Evolutionary conservation across 1,284 basidiomycete genomes (phyloP), one percentile per base, ranked within the genome.

Genomic region (Sanghuangporus weigelae): DNA sequence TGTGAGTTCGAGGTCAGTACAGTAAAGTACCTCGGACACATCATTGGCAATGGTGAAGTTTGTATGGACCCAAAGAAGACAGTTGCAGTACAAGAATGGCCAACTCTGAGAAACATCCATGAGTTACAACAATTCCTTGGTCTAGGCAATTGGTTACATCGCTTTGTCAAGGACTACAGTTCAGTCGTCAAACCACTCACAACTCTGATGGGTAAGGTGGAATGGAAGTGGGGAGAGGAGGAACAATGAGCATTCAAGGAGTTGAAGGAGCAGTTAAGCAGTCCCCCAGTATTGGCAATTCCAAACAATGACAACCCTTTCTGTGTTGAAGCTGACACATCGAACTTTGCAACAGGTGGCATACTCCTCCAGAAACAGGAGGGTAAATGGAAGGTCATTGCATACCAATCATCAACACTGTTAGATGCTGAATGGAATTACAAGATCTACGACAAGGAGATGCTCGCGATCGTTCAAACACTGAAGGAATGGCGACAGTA

Each of bases 361-460:
- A 21, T 50, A 6, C 12, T 50, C 5, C 48, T 23, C 19, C 19
- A 50, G 19, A 50, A 50, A 21, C 48, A 50, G 21, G 48, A 23
- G 4, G 48, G 21, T 3, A 23, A 12, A 12, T 50, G 19, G 19
- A 50, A 12, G 19, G 48, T 50, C 2, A 23, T 50, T 5, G 72
- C 67, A 3, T 73, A 72, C 62, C 63, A 66, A 36, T 75, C 72
- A 3, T 59, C 70, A 3, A 67, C 67, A 26, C 60, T 76, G 12
- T 53, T 12, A n/a, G 19, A 68, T 0, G 68, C 74, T 1, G 71
- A 77, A 63, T 58, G 67, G 1, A 79, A 79, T 65, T 79, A 77
- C 63, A 63, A 69, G 14, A 73, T 75, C 48, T 72, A 76, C 62
- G 75, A 80, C 65, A 74, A 76, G 51, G 77, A 80, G 59, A 48